Conservation (phyloP, 306 rosid genomes). For the Rosa chinensis region DNA sequence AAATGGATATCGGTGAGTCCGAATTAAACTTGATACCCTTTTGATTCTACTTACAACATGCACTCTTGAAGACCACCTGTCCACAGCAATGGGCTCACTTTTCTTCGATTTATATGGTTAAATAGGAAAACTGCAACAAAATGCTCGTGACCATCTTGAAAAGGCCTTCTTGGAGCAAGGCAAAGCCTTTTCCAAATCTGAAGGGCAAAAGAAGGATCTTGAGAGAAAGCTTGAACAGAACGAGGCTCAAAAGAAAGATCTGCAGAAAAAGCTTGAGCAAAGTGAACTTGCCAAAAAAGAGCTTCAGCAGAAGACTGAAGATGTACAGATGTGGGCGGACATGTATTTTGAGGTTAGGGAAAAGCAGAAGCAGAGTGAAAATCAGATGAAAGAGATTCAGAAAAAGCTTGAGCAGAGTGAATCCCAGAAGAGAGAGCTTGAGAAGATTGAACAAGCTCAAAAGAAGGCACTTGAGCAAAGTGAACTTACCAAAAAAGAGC, state of each 20-base stretch:
- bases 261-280: background rate
- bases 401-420: background rate
- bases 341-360: constrained; percentile 25
- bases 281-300: background rate
- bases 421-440: constrained; percentile 17
- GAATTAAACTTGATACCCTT: background rate
- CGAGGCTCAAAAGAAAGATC: background rate
- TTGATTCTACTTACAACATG: background rate
- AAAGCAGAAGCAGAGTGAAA: background rate
- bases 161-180: background rate
- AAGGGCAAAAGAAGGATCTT: background rate
- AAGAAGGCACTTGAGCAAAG: background rate
- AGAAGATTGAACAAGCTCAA: constrained; percentile 2
- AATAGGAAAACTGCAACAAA: background rate
- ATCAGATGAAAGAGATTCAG: background rate
- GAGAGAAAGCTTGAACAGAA: background rate
- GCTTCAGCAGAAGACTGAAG: background rate
- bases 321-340: no score
- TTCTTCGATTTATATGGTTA: background rate
- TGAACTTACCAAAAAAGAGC: background rate
- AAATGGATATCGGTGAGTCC: background rate
- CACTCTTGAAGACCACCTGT: background rate
- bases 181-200: background rate
- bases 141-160: background rate
- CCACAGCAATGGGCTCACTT: background rate